Evolutionary conservation across 164 flowering plant genomes (phyloP), one percentile per base, ranked within the genome.

Genomic region (Stephania japonica): DNA sequence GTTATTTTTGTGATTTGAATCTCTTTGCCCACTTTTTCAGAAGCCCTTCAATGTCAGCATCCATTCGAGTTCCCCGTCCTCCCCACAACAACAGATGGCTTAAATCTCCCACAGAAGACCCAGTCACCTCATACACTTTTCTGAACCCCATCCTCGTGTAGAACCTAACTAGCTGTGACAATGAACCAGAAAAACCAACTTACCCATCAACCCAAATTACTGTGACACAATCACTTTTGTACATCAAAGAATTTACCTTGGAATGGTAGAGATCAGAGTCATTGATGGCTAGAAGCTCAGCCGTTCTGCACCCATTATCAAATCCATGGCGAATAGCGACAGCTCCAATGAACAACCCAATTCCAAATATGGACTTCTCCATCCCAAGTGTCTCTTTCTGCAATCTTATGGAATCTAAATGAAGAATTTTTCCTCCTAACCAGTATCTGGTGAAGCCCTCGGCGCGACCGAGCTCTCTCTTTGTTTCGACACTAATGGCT

Each of bases 201-300:
- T 18, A 65, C 69, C 42, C 24, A 66, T 47, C 6, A 25, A 32
- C 38, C 38, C 38, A 32, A 32, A 32, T 32, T 32, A 32, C n/a
- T 1, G 4, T 32, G 38, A 32, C 38, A 32, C 38, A 32, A 32
- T 32, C 38, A 2, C 38, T 2, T 32, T 4, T 32, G 38, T 32
- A 32, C 38, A 32, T 32, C 38, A 32, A 32, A 32, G 38, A 32
- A 32, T 32, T 32, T 32, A 94, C 99, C 97, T 92, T 91, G 65
- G 86, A 78, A 80, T 94, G 97, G 84, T 87, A 92, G 77, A 92
- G 85, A 77, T 88, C 86, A 18, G 97, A 75, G 79, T 94, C 98
- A 83, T 91, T 90, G 72, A 95, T 90, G 65, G 98, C 97, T 19
- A 94, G 94, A 81, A 94, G 80, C 83, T 92, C 86, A 71, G 96